Evolutionary conservation across 768 basidiomycete genomes (phyloP), one percentile per base, ranked within the genome.

Genomic region (Trametes punicea): DNA sequence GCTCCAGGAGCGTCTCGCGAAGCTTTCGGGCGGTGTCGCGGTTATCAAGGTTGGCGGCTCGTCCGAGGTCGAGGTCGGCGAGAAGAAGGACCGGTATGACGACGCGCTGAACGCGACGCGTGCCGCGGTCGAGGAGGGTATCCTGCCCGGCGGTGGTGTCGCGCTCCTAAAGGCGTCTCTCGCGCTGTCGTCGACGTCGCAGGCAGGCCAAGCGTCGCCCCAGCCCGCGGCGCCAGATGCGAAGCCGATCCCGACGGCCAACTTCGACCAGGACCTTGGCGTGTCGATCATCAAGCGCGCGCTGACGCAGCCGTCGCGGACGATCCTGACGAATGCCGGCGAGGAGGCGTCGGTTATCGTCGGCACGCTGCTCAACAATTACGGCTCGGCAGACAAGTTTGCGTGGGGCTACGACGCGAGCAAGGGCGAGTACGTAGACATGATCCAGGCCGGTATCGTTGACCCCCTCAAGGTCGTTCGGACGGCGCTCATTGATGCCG

Each of bases 1-100:
- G 77, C 82, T 99, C 47, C 95, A 98, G 71, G 96, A 98, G 71
- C 90, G 96, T 62, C 81, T 99, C 41, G 96, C 96, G 61, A 98
- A 99, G 81, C 80, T 98, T 50, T 84, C 83, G 40, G 96, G 96
- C 41, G 95, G 96, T 73, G 96, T 98, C 44, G 96, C 96, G 15
- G 95, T 98, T 74, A 98, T 98, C 81, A 94, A 93, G 75, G 96
- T 98, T 59, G 96, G 96, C 53, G 96, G 96, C 16, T 76, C 87
- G 21, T 84, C 81, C 49, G 96, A 98, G 73, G 96, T 98, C 48
- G 96, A 98, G 75, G 96, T 98, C 57, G 81, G 95, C 6, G 96
- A 98, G 82, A 98, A 98, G 91, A 97, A 98, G 84, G 96, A 98
- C 71, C 82, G 95, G 33, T 98, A 97, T 67, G 95, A 98, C 64